phyloP scores from a whole-genome alignment of 805 yeast genomes.

The Metschnikowia borealis region DNA sequence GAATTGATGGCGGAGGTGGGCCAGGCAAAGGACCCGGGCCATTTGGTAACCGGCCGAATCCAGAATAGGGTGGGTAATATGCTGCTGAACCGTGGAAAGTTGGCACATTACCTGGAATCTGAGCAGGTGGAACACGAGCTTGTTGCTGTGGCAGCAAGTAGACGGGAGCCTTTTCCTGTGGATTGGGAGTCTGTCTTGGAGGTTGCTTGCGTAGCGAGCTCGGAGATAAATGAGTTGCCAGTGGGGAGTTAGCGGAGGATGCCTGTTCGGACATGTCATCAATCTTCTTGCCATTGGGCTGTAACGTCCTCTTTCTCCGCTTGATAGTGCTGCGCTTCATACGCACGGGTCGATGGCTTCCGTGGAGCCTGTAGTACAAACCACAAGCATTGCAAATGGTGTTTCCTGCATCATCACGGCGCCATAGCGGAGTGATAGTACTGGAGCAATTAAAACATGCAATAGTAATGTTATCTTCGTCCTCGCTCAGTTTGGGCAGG shows the following conservation, averaged over 20 bases:
- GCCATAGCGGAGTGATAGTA: conserved; percentile 83
- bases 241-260: background rate
- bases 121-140: background rate
- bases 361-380: conserved; percentile 69
- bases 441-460: conserved; percentile 84
- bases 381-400: conserved; percentile 91
- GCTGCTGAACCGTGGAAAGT: conserved; percentile 8
- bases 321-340: conserved; percentile 72
- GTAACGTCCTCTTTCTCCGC: conserved; percentile 55
- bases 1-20: conserved; percentile 30
- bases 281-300: background rate
- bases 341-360: conserved; percentile 69
- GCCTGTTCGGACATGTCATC: conserved; percentile 1
- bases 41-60: conserved; percentile 35
- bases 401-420: conserved; percentile 76
- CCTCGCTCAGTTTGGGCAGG: conserved; percentile 11
- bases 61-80: conserved; percentile 32
- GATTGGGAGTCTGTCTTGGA: background rate
- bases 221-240: background rate
- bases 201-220: background rate
- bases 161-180: background rate
- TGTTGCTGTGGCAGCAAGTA: conserved; percentile 3
- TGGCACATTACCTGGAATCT: background rate
- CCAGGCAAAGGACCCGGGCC: conserved; percentile 44
- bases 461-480: conserved; percentile 50